Evolutionary conservation across 495 filamentous ascomycete species (phyloP), one percentile per base, ranked within the genome.

Genomic region (Lasiosphaeriaceae sp.): DNA sequence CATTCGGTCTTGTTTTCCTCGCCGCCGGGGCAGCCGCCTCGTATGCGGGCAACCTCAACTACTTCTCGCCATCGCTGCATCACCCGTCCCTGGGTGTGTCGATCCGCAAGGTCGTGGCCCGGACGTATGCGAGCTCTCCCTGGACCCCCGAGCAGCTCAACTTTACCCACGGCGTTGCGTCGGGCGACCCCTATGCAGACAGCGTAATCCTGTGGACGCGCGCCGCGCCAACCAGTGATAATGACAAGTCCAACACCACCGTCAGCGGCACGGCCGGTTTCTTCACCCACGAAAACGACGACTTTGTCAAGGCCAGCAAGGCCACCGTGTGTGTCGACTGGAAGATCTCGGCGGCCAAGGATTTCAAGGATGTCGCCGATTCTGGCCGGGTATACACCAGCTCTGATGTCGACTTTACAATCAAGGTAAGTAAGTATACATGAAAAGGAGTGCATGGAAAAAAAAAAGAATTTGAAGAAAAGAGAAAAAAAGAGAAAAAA

Each of bases 141-240:
- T 74, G 74, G 68, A 59, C 69, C 37, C 60, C 81, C 2, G 19
- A 6, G 17, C 37, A 77, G 55, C 70, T 87, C 44, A 77, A 78
- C 57, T 88, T 89, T 66, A 88, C 85, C 8, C 86, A 88, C 57
- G 83, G 85, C 56, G 77, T 88, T 11, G 86, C 86, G n/a, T 85
- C 82, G 17, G 86, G 86, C 11, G 86, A 89, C 60, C 86, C 86
- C 2, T 87, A 83, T 60, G 66, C 80, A 16, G 68, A 81, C 61
- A 84, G 79, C 19, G 80, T 88, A 2, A 84, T 89, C 53, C 74
- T 89, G 0, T 88, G 86, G 85, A 87, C 86, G 0, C 71, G 86
- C n/a, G 72, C 77, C n/a, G 77, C 83, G 6, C 86, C 86, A 22
- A 72, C 74, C 29, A 56, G 52, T 23, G 77, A 76, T 11, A 80